phyloP scores from a whole-genome alignment of 176 grass and related monocot genomes.

The Tuctoria greenei region DNA sequence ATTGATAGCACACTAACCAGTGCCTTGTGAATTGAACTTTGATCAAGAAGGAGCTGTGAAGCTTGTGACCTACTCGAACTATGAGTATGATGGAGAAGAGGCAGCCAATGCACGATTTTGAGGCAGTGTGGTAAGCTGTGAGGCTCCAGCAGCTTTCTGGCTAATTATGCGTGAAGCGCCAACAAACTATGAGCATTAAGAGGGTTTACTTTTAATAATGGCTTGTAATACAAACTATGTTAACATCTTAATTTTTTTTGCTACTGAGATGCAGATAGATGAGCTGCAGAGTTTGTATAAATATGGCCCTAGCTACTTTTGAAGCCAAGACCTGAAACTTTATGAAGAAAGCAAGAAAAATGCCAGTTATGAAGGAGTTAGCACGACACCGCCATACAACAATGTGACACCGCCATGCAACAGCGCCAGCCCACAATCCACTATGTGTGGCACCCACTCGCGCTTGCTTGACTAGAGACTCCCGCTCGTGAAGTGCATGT shows the following conservation, averaged over 20 bases:
- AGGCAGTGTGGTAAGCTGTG: not conserved
- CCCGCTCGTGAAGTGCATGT: too few species aligned
- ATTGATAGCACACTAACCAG: too few species aligned
- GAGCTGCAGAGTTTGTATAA: not conserved
- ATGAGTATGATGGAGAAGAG: constrained; percentile 3
- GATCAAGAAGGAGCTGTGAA: not conserved
- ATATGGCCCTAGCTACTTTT: not conserved
- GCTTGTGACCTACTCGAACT: constrained; percentile 29
- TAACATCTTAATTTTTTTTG: not conserved
- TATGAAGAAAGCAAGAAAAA: not conserved
- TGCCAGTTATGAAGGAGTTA: not conserved
- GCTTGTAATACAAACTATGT: not conserved
- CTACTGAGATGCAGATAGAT: not conserved
- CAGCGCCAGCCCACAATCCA: too few species aligned
- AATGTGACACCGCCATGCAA: too few species aligned
- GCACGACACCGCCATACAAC: too few species aligned
- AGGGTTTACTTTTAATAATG: not conserved
- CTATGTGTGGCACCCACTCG: too few species aligned
- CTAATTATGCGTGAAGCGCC: not conserved
- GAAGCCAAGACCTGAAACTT: not conserved
- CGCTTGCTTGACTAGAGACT: too few species aligned
- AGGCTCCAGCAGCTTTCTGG: not conserved
- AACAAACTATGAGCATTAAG: too few species aligned
- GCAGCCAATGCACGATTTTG: not conserved
- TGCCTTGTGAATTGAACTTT: too few species aligned